Conservation (phyloP, 139 green algal genomes). For the Picochlorum costavermella region DNA sequence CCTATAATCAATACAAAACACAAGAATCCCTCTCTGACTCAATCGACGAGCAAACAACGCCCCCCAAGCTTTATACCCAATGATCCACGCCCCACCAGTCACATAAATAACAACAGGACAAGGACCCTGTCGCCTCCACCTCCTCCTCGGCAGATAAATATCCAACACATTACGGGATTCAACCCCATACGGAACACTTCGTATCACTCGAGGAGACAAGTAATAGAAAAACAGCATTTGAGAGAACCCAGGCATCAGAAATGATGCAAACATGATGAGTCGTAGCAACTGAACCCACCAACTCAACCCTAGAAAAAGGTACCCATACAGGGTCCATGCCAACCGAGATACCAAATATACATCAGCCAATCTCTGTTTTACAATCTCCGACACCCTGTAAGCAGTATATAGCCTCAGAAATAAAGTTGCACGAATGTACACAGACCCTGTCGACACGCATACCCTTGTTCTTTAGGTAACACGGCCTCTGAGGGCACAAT, state of each 20-base stretch:
- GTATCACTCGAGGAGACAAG: constrained; percentile 46
- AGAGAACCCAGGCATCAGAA: constrained; percentile 53
- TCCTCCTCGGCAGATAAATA: constrained; percentile 59
- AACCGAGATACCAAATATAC: not conserved
- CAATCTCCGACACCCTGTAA: constrained; percentile 5
- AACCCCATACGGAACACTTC: constrained; percentile 64
- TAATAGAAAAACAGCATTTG: constrained; percentile 72
- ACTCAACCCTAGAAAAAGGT: constrained; percentile 10
- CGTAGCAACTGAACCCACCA: constrained; percentile 37
- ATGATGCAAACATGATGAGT: constrained; percentile 37
- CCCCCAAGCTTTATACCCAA: constrained; percentile 88
- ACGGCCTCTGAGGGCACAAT: not conserved
- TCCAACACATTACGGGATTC: constrained; percentile 72
- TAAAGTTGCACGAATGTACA: not conserved
- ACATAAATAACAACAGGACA: constrained; percentile 80
- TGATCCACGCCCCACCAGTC: constrained; percentile 87
- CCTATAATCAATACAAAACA: constrained; percentile 87
- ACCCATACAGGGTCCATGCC: constrained; percentile 20
- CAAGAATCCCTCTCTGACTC: constrained; percentile 69
- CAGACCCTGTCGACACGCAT: not conserved
- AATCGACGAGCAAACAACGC: constrained; percentile 73
- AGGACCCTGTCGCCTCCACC: constrained; percentile 9
- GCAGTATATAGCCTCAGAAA: not conserved
- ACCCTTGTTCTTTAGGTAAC: not conserved
- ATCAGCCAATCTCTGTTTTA: not conserved